Evolutionary conservation across 2,329 filamentous ascomycete species (phyloP).

Genomic region (Myrmaecium sp.): DNA sequence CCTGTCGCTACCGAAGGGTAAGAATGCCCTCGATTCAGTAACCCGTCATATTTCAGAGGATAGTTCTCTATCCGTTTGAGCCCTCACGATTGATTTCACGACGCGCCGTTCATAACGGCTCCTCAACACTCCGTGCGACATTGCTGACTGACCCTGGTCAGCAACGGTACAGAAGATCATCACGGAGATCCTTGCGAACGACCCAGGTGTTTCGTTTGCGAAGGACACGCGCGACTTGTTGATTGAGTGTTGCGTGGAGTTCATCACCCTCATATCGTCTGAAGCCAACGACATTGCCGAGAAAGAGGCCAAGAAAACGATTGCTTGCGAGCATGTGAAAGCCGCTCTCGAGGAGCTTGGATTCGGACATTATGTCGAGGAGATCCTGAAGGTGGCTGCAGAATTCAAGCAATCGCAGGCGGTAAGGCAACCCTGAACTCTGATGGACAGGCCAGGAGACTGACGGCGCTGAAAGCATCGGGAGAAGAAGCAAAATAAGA

Average conservation of each 20-base stretch:
- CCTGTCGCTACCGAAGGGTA: constrained; percentile 24
- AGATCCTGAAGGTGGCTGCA: constrained; percentile 70
- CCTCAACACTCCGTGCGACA: neutral
- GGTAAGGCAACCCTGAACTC: constrained; percentile 32
- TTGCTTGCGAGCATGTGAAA: constrained; percentile 93
- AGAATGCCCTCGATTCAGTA: constrained; percentile 5
- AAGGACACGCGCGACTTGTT: constrained; percentile 90
- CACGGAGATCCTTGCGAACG: constrained; percentile 70
- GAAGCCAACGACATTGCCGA: constrained; percentile 98
- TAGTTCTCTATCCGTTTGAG: neutral
- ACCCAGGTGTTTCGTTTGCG: constrained; percentile 67
- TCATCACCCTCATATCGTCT: constrained; percentile 95
- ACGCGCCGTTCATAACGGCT: constrained; percentile 1
- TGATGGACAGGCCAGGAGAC: constrained; percentile 5
- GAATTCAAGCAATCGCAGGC: constrained; percentile 90
- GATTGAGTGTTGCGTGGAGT: constrained; percentile 98
- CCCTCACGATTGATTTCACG: neutral
- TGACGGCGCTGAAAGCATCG: constrained; percentile 44
- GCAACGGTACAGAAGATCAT: constrained; percentile 72
- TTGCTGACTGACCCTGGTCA: constrained; percentile 16
- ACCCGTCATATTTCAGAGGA: constrained; percentile 1
- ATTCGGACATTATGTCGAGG: constrained; percentile 80
- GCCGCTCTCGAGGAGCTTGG: constrained; percentile 85
- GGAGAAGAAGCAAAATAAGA: constrained; percentile 94
- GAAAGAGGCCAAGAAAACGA: constrained; percentile 98